Evolutionary conservation across 345 rosid species (phyloP).

Genomic region (Cardamine occulta): DNA sequence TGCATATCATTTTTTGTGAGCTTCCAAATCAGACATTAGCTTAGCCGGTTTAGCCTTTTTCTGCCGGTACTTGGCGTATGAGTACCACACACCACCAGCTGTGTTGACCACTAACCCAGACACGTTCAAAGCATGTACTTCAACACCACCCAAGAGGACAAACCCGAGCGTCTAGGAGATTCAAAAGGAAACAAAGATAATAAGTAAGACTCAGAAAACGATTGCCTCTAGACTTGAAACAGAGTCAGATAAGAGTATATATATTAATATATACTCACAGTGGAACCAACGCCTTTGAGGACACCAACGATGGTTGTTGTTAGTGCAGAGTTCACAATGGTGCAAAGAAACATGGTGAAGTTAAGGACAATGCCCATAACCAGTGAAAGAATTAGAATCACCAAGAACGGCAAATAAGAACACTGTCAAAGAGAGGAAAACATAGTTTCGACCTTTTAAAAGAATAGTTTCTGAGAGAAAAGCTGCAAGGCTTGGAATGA

Average conservation of each 20-base stretch:
- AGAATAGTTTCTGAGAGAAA: constrained; percentile 15
- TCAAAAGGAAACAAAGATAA: constrained; percentile 4
- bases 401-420: constrained; percentile 70
- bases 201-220: constrained; percentile 11
- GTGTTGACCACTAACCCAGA: constrained; percentile 87
- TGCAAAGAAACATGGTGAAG: constrained; percentile 96
- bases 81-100: constrained; percentile 96
- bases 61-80: constrained; percentile 79
- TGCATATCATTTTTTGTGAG: constrained; percentile 57
- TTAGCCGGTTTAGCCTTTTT: constrained; percentile 66
- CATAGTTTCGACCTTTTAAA: background rate
- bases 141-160: constrained; percentile 86
- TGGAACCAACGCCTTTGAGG: constrained; percentile 96
- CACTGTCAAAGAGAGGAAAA: constrained; percentile 55
- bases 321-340: constrained; percentile 94
- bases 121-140: constrained; percentile 84
- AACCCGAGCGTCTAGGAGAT: constrained; percentile 79
- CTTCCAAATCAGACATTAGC: constrained; percentile 61
- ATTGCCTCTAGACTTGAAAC: constrained; percentile 6
- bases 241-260: constrained; percentile 1
- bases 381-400: constrained; percentile 69
- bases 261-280: constrained; percentile 70
- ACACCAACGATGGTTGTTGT: constrained; percentile 98
- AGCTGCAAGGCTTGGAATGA: constrained; percentile 3
- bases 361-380: constrained; percentile 95